Base-by-base conservation (phyloP, 1,284 basidiomycete genomes). In the Fereydounia khargensis region DNA sequence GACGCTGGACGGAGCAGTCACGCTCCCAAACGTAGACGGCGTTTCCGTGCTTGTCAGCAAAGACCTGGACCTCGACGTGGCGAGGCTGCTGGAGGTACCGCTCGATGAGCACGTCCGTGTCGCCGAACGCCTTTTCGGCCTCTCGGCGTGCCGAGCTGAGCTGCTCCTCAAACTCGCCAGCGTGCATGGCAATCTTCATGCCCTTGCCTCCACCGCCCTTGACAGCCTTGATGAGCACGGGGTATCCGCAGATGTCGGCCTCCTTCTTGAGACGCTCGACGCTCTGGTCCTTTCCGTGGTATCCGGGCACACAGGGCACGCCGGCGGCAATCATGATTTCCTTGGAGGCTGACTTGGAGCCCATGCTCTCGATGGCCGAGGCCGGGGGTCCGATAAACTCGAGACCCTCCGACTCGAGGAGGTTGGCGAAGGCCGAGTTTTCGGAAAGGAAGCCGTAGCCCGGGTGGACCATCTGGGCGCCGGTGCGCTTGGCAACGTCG, bases 251-350 rank as follows among this genome's bases (percentile, higher is more conserved):
- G 53, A 77, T 70, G 35, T 76, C 79, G 0, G 89, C 85, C 69
- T 88, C 81, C 16, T 78, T 60, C 27, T 82, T 83, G 14, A 91
- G 80, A 53, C 83, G 81, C 4, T 79, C 71, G 0, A 83, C 81
- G 56, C 85, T 82, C 77, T 92, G 89, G 27, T 88, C 82, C 1
- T 79, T 70, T 14, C 86, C 86, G 60, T 92, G 88, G 77, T 91
- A 94, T 8, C 87, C 91, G 32, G 92, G 91, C 2, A 96, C 88
- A 71, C 91, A 94, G 1, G 91, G 91, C 0, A 96, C 92, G 1
- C 86, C 85, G 39, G 91, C 92, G 56, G 82, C 80, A 22, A 83
- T 81, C 92, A 96, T 95, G 76, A 95, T 95, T 54, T 86, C 87
- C 78, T 89, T 89, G 20, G 64, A 67, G 3, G 56, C 68, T 42